phyloP scores from a whole-genome alignment of 495 filamentous ascomycete genomes.

The Aspergillus asperescens region DNA sequence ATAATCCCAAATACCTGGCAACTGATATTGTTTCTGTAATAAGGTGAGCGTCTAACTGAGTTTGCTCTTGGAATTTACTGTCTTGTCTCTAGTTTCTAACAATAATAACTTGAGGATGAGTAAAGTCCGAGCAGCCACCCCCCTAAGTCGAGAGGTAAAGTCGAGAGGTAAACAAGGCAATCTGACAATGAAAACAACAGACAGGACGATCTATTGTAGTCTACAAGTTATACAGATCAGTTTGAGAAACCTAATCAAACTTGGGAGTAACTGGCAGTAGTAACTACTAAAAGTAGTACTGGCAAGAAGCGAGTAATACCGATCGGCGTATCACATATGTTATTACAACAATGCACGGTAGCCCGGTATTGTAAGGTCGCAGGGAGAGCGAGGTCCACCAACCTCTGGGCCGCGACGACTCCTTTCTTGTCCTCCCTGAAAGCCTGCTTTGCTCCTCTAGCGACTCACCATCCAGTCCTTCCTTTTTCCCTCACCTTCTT shows the following conservation, averaged over 20 bases:
- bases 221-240: neutral
- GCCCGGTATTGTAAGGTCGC: slow-evolving; percentile 16
- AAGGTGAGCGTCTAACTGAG: neutral
- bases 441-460: slow-evolving; percentile 20
- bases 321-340: slow-evolving; percentile 2
- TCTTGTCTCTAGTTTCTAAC: neutral
- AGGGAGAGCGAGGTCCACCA: slow-evolving; percentile 13
- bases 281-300: no score
- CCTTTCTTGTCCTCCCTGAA: slow-evolving; percentile 33
- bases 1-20: no score
- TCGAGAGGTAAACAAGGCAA: neutral
- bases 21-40: no score
- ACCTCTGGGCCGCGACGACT: slow-evolving; percentile 30
- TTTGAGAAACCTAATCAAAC: no score
- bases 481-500: slow-evolving; percentile 23
- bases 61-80: neutral
- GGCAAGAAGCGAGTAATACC: neutral
- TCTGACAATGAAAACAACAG: no score
- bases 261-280: no score
- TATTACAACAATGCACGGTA: slow-evolving; percentile 3
- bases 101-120: neutral
- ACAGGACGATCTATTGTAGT: no score
- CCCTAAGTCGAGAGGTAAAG: neutral
- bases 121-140: neutral
- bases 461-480: slow-evolving; percentile 24